Base-by-base conservation (phyloP, 768 basidiomycete genomes). In the Pleurotus platypus region DNA sequence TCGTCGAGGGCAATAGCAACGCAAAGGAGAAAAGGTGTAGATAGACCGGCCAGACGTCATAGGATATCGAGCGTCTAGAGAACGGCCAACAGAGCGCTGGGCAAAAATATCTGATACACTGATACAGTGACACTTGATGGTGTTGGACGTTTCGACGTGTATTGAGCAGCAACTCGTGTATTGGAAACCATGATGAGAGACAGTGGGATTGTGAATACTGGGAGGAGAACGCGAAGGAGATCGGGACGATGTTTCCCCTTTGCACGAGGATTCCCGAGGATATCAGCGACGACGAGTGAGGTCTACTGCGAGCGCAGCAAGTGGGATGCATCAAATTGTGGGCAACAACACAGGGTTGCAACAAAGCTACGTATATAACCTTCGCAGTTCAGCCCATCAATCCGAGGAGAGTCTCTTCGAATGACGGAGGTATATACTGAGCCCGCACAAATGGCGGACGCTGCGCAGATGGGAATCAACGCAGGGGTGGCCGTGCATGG, bases 401-500 rank as follows among this genome's bases (percentile, higher is more conserved):
- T 54, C 39, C 38, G 39, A 42, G 51, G 51, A 54, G 9, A 38
- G 38, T 18, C 11, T 40, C 16, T 35, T 20, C 13, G 27, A 20
- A 50, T 50, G 49, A 38, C 49, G 30, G 18, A n/a, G 49, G 37
- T 50, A 18, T 26, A 24, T 13, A 39, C 22, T 39, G 37, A 39
- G 22, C 22, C 51, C 51, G 51, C 51, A 54, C 39, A 54, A 54
- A 42, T 54, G 51, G 42, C 35, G 51, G 35, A 51, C n/a, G 42
- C 51, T 54, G 51, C 51, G 51, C 51, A 39, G 51, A 54, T 54
- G 39, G n/a, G 39, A 54, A 54, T 54, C 51, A 54, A 13, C 20
- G 37, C 51, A 54, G 51, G 51, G 51, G 42, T 54, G 51, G 11
- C 42, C 12, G 6, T 22, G 22, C 39, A 45, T 40, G 39, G 51